These are phyloP conservation scores for Phytophthora hybrid DNA, from an alignment of 352 stramenopile genomes.

Conservation along the genomic window DNA sequence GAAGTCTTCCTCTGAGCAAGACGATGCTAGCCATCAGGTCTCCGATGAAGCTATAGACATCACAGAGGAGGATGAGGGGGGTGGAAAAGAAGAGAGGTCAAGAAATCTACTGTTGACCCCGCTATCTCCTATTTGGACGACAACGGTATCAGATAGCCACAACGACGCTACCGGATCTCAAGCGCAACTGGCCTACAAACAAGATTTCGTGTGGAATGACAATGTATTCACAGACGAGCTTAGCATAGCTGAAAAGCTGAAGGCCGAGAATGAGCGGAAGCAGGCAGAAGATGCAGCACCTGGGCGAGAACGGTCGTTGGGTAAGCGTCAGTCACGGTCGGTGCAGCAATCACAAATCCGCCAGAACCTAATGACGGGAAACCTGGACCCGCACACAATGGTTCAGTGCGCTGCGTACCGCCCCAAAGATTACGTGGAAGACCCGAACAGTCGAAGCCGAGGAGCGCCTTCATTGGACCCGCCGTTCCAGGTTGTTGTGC, in stretches of 20 bases:
- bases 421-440: conserved; percentile 45
- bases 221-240: conserved; percentile 67
- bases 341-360: conserved; percentile 85
- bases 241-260: conserved; percentile 32
- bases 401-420: conserved; percentile 83
- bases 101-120: conserved; percentile 39
- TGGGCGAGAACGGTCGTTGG: conserved; percentile 39
- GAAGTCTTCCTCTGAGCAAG: background rate
- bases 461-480: conserved; percentile 57
- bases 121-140: conserved; percentile 67
- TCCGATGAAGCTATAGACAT: conserved; percentile 13
- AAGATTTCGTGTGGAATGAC: conserved; percentile 81
- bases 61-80: conserved; percentile 3
- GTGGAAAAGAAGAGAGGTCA: background rate
- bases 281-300: conserved; percentile 29
- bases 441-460: conserved; percentile 54
- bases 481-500: conserved; percentile 90
- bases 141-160: conserved; percentile 17
- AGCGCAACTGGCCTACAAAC: conserved; percentile 56
- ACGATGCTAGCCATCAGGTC: conserved; percentile 3
- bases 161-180: conserved; percentile 15
- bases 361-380: conserved; percentile 75
- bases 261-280: conserved; percentile 25
- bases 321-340: conserved; percentile 71
- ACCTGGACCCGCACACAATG: conserved; percentile 88